phyloP scores from a whole-genome alignment of 192 early-diverging fungal species.

The Backusella luteola region DNA sequence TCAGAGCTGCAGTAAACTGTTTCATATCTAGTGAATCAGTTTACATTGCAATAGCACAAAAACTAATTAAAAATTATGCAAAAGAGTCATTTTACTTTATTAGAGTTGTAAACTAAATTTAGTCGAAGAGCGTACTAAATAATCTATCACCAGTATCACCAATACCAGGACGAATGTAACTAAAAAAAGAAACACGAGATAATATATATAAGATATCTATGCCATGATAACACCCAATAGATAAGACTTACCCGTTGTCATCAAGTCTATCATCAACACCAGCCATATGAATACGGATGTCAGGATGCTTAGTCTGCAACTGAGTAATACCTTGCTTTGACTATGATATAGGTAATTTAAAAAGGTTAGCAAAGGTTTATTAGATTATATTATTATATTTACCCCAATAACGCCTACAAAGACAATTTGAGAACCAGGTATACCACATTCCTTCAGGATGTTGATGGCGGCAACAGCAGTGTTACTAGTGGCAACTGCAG shows the following conservation, averaged over 20 bases:
- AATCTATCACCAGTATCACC: slow-evolving; percentile 73
- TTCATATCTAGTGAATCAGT: neutral
- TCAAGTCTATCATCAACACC: slow-evolving; percentile 58
- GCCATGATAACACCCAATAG: neutral
- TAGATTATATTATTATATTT: slow-evolving; percentile 24
- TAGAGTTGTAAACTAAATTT: neutral
- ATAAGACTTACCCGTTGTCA: slow-evolving; percentile 46
- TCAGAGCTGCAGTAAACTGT: neutral
- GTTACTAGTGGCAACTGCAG: slow-evolving; percentile 76
- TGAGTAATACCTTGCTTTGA: slow-evolving; percentile 36
- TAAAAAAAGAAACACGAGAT: neutral
- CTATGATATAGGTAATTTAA: slow-evolving; percentile 9
- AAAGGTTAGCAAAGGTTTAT: neutral
- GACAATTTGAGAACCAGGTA: slow-evolving; percentile 57
- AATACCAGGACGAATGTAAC: slow-evolving; percentile 43
- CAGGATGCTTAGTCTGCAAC: slow-evolving; percentile 42
- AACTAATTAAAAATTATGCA: neutral
- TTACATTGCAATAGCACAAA: neutral
- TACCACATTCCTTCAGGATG: slow-evolving; percentile 81
- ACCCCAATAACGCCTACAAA: slow-evolving; percentile 63
- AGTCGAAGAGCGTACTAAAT: slow-evolving; percentile 9
- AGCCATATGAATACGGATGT: slow-evolving; percentile 56
- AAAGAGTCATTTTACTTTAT: neutral
- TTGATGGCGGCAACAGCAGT: slow-evolving; percentile 76
- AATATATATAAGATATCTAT: slow-evolving; percentile 8